Base-by-base conservation (phyloP, 2,329 filamentous ascomycete genomes). In the Zymoseptoria passerinii region DNA sequence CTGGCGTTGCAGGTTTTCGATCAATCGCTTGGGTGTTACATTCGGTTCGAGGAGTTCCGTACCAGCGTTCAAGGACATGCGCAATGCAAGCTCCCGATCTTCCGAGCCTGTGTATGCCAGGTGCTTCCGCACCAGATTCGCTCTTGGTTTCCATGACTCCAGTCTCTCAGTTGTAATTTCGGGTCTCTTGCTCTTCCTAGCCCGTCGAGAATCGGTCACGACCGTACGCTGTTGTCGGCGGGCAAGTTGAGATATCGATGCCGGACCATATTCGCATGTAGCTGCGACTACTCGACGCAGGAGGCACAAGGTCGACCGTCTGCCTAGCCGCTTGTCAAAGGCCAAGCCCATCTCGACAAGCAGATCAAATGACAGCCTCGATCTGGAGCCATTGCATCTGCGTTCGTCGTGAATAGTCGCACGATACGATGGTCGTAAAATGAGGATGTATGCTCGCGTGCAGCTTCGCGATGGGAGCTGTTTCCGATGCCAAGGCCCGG, bases 271-370 rank as follows among this genome's bases (percentile, higher is more conserved):
- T 28, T 52, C 19, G 52, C 51, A 53, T n/a, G 58, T 58, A 35
- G 61, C 48, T 20, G 60, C 59, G 19, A 67, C 50, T 10, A 75
- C 62, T 54, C 64, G 62, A 56, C 73, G 72, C 27, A 76, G 68
- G 50, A 73, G 66, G 71, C 70, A 67, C 62, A 76, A 67, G 61
- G 74, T 73, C 65, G 74, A 73, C 63, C 75, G 74, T 71, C 72
- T 72, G 66, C 71, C 75, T 70, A 78, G 73, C 69, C 77, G 76
- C 71, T 72, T 71, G 64, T 75, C 70, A 68, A 50, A 18, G 61
- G 72, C 72, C 68, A 70, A 69, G 71, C 73, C 74, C 76, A 79
- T 79, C 65, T 73, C 65, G 56, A 52, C 55, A 56, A 58, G 62
- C 63, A 52, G n/a, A 35, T 65, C 59, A 65, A 23, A 52, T 54